These are phyloP conservation scores for Arthroderma sp. DNA, from an alignment of 2,329 filamentous ascomycete species.

Conservation along the genomic window DNA sequence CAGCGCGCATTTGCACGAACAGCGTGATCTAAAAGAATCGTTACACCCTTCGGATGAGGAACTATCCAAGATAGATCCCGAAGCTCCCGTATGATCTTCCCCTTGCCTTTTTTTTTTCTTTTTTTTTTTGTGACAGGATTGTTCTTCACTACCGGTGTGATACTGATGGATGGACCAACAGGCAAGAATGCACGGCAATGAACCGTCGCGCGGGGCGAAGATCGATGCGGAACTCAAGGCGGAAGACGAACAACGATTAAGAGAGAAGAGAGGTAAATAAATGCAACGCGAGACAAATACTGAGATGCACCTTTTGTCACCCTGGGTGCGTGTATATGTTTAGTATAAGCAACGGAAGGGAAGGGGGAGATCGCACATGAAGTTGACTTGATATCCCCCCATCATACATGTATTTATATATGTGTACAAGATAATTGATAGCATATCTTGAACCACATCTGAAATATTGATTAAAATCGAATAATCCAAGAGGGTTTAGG, in stretches of 20 bases:
- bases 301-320: background rate
- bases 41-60: constrained; percentile 8
- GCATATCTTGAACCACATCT: no score
- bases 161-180: constrained; percentile 10
- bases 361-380: no score
- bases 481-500: no score
- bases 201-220: constrained; percentile 34
- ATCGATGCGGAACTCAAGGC: constrained; percentile 33
- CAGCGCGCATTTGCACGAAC: constrained; percentile 9
- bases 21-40: constrained; percentile 28
- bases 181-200: constrained; percentile 34
- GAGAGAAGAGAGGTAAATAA: constrained; percentile 26
- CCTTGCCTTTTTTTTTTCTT: no score
- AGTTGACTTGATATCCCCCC: background rate
- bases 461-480: no score
- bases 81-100: constrained; percentile 51
- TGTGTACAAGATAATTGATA: no score
- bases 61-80: constrained; percentile 26
- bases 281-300: no score
- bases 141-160: background rate
- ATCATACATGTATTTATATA: background rate
- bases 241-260: constrained; percentile 32
- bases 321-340: no score
- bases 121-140: no score
- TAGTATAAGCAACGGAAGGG: no score